These are phyloP conservation scores for Emmonsia crescens DNA, from an alignment of 2,329 filamentous ascomycete genomes.

Conservation along the genomic window DNA sequence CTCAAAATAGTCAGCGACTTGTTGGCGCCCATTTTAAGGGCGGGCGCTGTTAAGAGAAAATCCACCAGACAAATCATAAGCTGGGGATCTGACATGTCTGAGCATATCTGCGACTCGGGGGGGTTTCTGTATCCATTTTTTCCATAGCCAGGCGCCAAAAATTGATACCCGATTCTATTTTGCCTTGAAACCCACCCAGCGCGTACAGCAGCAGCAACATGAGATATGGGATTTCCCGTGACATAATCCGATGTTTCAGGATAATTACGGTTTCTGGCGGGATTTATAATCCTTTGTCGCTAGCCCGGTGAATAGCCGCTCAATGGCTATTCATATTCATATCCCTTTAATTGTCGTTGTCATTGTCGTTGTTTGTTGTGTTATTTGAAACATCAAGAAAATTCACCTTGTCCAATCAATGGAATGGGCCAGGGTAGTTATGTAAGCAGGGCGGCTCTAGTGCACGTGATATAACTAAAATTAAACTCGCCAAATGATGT, in stretches of 20 bases:
- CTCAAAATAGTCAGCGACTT: background rate
- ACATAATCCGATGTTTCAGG: background rate
- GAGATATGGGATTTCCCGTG: background rate
- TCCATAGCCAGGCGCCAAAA: background rate
- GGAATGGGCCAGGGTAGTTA: background rate
- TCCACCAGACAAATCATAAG: background rate
- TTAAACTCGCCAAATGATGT: background rate
- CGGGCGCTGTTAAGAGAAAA: background rate
- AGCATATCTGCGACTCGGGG: background rate
- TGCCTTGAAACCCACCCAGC: background rate
- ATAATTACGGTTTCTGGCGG: background rate
- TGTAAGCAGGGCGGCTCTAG: background rate
- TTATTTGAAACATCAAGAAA: conserved; percentile 2
- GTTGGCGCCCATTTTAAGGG: background rate
- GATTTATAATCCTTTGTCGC: background rate
- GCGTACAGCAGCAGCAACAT: background rate
- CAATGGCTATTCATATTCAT: background rate
- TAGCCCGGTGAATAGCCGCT: background rate
- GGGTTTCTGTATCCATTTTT: background rate
- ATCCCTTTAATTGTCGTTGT: background rate
- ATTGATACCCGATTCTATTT: background rate
- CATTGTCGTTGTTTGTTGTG: background rate
- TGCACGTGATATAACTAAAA: no score
- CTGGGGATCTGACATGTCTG: background rate
- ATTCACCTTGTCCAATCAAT: conserved; percentile 1